Conservation (phyloP, 306 rosid species). For the Rosa lucieae region DNA sequence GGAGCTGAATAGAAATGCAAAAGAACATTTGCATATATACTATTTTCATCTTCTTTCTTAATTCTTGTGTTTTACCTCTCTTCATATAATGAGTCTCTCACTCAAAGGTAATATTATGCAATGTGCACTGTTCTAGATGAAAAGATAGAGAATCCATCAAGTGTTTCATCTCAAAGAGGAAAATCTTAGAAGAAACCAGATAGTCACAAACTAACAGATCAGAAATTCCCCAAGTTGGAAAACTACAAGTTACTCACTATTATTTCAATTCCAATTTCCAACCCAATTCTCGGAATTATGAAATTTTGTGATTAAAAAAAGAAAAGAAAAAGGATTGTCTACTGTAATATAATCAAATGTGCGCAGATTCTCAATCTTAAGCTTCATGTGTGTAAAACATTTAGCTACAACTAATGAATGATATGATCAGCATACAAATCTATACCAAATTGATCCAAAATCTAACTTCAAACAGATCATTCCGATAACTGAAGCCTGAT, state of each 20-base stretch:
- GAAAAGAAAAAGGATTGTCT: not conserved
- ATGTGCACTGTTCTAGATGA: not conserved
- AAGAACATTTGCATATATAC: not conserved
- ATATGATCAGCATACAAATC: not conserved
- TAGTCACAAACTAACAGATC: not conserved
- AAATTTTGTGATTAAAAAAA: not conserved
- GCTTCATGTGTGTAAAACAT: not conserved
- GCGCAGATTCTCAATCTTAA: not conserved
- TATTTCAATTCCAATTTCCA: no score
- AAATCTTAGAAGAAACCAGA: not conserved
- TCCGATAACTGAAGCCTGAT: not conserved
- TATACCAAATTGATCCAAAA: not conserved
- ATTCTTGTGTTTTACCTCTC: not conserved
- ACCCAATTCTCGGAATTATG: not conserved
- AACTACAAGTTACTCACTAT: not conserved
- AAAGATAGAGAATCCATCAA: not conserved
- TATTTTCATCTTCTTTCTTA: not conserved
- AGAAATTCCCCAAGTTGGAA: not conserved
- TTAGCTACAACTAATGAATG: not conserved
- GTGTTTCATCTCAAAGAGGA: not conserved
- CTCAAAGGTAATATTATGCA: not conserved
- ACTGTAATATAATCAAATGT: not conserved
- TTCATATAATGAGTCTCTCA: not conserved
- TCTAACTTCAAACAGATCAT: not conserved
- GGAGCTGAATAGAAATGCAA: not conserved